Conservation (phyloP, 2,329 filamentous ascomycete genomes). For the Cercospora sp. region DNA sequence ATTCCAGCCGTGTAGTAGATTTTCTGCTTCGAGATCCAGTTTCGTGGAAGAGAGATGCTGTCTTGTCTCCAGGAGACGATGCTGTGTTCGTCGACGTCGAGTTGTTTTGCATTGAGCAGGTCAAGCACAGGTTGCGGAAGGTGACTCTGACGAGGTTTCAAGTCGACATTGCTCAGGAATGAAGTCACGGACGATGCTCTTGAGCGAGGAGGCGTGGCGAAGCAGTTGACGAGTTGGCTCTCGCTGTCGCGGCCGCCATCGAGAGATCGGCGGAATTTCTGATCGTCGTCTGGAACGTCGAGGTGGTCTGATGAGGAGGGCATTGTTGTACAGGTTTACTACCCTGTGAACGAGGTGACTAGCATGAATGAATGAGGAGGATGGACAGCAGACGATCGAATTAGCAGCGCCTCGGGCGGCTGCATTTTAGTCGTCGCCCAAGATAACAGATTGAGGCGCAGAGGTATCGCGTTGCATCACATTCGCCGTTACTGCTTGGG, state of each 20-base stretch:
- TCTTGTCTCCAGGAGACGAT: constrained; percentile 24
- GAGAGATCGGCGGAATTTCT: background rate
- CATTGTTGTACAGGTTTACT: background rate
- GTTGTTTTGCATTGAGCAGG: constrained; percentile 16
- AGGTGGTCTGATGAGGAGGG: background rate
- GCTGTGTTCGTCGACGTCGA: constrained; percentile 24
- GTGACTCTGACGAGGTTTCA: background rate
- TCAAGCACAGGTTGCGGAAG: constrained; percentile 4
- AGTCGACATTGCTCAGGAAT: background rate
- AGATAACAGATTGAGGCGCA: background rate
- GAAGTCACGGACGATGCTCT: background rate
- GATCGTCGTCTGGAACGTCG: background rate
- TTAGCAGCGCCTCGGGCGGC: background rate
- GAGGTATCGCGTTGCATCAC: background rate
- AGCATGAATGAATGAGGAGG: background rate
- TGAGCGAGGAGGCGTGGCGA: background rate
- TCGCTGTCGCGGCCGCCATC: background rate
- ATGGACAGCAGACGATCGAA: background rate
- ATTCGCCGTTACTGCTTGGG: background rate
- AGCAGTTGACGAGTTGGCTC: background rate
- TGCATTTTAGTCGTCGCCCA: background rate
- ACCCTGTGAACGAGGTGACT: background rate
- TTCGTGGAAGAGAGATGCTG: constrained; percentile 24
- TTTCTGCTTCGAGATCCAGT: constrained; percentile 23
- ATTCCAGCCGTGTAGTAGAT: constrained; percentile 25